Evolutionary conservation across 495 filamentous ascomycete species (phyloP).

Genomic region (Penicillium maclennaniae): DNA sequence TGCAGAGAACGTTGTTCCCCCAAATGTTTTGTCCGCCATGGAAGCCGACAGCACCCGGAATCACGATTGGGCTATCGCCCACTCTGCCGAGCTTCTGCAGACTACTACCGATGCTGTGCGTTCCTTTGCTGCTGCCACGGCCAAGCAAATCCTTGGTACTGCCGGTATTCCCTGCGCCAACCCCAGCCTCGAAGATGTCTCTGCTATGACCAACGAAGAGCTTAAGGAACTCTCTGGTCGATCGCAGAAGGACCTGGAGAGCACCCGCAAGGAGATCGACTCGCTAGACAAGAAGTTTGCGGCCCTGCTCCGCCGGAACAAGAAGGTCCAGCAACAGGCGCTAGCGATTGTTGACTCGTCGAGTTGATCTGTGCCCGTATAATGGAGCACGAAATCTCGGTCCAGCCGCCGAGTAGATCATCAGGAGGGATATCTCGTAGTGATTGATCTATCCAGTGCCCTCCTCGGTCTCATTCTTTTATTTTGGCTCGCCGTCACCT

Average conservation of each 20-base stretch:
- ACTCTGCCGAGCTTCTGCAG: constrained; percentile 41
- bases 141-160: constrained; percentile 43
- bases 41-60: constrained; percentile 42
- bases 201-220: constrained; percentile 42
- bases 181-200: constrained; percentile 39
- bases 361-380: not conserved
- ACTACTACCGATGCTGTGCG: constrained; percentile 42
- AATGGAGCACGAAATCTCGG: no score
- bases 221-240: constrained; percentile 33
- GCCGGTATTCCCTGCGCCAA: constrained; percentile 29
- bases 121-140: constrained; percentile 39
- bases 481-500: not conserved
- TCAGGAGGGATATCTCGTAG: not conserved
- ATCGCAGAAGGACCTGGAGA: constrained; percentile 42
- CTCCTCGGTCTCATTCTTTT: no score
- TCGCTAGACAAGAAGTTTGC: constrained; percentile 44
- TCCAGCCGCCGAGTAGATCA: no score
- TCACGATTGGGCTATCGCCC: constrained; percentile 44
- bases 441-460: no score
- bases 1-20: constrained; percentile 28
- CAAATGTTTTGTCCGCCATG: constrained; percentile 43
- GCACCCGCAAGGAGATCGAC: constrained; percentile 42
- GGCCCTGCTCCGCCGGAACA: constrained; percentile 48
- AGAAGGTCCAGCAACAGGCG: constrained; percentile 44
- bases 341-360: constrained; percentile 12